Evolutionary conservation across 2,329 filamentous ascomycete species (phyloP).

Genomic region (Metarhizium robertsii): DNA sequence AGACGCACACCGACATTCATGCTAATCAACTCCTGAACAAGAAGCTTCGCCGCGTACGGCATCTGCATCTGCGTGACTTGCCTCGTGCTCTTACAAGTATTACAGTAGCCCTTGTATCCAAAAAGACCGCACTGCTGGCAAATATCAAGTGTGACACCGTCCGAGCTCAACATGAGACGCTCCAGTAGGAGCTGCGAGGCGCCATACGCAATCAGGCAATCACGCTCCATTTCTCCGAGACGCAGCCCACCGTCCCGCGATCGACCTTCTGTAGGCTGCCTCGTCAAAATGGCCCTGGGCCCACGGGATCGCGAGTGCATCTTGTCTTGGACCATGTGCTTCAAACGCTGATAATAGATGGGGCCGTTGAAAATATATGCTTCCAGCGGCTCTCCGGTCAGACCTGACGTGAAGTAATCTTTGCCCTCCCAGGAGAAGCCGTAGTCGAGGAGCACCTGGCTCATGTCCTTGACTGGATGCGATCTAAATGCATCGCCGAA

Average conservation of each 20-base stretch:
- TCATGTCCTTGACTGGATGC: slow-evolving; percentile 82
- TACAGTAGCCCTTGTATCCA: slow-evolving; percentile 91
- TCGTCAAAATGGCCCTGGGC: slow-evolving; percentile 81
- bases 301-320: slow-evolving; percentile 95
- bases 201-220: slow-evolving; percentile 95
- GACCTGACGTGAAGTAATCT: slow-evolving; percentile 89
- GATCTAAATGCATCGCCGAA: slow-evolving; percentile 72
- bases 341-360: slow-evolving; percentile 98
- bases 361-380: slow-evolving; percentile 98
- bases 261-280: slow-evolving; percentile 92
- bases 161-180: slow-evolving; percentile 87
- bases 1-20: slow-evolving; percentile 97
- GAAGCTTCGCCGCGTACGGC: slow-evolving; percentile 91
- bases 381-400: slow-evolving; percentile 87
- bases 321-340: slow-evolving; percentile 99
- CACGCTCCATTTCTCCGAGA: slow-evolving; percentile 96
- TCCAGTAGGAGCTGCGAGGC: slow-evolving; percentile 87
- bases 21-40: slow-evolving; percentile 91
- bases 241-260: slow-evolving; percentile 86
- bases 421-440: slow-evolving; percentile 97
- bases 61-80: slow-evolving; percentile 89
- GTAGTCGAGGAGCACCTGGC: slow-evolving; percentile 69
- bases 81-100: slow-evolving; percentile 78
- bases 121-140: slow-evolving; percentile 93
- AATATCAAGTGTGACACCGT: slow-evolving; percentile 84